phyloP scores from a whole-genome alignment of 1,284 basidiomycete species.

The Trametes versicolor region DNA sequence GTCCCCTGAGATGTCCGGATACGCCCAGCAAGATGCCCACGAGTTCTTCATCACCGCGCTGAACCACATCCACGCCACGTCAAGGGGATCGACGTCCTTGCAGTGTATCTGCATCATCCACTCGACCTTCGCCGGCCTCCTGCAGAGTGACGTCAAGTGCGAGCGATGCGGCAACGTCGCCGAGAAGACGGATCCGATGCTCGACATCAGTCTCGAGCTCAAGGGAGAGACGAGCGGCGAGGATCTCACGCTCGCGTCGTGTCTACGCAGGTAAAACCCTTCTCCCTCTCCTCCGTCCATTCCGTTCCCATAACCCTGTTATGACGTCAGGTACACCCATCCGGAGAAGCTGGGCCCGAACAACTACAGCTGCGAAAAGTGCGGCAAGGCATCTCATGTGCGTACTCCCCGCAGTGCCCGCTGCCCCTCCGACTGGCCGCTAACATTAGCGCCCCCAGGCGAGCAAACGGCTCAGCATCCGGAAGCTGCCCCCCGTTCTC shows the following conservation, averaged over 20 bases:
- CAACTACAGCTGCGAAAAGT: conserved; percentile 80
- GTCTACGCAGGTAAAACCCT: conserved; percentile 68
- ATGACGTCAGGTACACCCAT: conserved; percentile 71
- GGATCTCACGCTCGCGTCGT: conserved; percentile 72
- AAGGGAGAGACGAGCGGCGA: conserved; percentile 60
- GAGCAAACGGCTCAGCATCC: conserved; percentile 87
- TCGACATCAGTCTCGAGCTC: conserved; percentile 93
- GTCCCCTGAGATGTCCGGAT: conserved; percentile 85
- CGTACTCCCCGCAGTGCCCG: conserved; percentile 35
- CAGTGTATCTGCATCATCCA: conserved; percentile 94
- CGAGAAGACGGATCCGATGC: conserved; percentile 87
- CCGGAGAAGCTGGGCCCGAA: conserved; percentile 78
- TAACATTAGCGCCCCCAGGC: conserved; percentile 55
- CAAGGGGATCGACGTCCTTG: conserved; percentile 74
- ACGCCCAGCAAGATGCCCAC: conserved; percentile 95
- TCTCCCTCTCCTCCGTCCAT: conserved; percentile 1
- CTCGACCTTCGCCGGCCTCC: conserved; percentile 87
- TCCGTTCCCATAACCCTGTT: conserved; percentile 5
- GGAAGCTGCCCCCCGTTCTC: conserved; percentile 88
- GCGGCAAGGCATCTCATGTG: conserved; percentile 73
- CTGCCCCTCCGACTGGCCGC: conserved; percentile 20
- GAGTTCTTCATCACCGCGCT: conserved; percentile 88
- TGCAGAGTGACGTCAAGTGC: conserved; percentile 93
- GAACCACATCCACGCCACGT: conserved; percentile 87
- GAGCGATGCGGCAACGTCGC: conserved; percentile 81